phyloP scores from a whole-genome alignment of 1,139 yeast genomes.

The Hansenula lynferdii region DNA sequence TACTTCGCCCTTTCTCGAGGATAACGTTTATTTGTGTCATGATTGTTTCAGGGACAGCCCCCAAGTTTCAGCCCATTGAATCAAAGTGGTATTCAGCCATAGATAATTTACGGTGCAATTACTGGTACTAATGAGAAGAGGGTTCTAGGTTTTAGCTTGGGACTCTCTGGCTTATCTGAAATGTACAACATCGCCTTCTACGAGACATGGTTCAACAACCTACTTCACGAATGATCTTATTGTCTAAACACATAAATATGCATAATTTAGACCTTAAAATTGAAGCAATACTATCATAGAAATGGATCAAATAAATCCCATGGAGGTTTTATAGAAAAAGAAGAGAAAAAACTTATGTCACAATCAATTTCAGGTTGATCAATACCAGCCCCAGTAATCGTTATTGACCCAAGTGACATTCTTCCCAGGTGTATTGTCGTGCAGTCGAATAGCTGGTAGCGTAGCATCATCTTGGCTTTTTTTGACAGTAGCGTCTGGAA shows the following conservation, averaged over 20 bases:
- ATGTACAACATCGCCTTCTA: too few species aligned
- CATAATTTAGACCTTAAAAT: too few species aligned
- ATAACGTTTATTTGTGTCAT: neutral
- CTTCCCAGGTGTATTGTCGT: constrained; percentile 6
- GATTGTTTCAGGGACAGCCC: neutral
- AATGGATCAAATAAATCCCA: neutral
- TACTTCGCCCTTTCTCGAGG: neutral
- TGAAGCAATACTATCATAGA: neutral
- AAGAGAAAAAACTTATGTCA: neutral
- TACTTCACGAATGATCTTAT: too few species aligned
- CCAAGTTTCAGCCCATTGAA: too few species aligned
- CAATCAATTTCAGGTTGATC: neutral
- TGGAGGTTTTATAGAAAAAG: neutral
- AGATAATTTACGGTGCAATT: too few species aligned
- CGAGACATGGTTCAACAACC: too few species aligned
- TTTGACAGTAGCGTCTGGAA: constrained; percentile 3
- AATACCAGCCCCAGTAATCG: constrained; percentile 25
- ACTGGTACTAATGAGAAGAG: too few species aligned
- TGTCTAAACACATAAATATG: too few species aligned
- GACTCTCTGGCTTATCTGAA: too few species aligned
- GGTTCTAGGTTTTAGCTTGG: too few species aligned
- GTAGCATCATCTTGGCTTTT: constrained; percentile 9
- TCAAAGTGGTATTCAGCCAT: too few species aligned
- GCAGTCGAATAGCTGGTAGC: constrained; percentile 15
- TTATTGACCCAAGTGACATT: constrained; percentile 17